phyloP scores from a whole-genome alignment of 306 rosid genomes.

The Heteromeles arbutifolia region DNA sequence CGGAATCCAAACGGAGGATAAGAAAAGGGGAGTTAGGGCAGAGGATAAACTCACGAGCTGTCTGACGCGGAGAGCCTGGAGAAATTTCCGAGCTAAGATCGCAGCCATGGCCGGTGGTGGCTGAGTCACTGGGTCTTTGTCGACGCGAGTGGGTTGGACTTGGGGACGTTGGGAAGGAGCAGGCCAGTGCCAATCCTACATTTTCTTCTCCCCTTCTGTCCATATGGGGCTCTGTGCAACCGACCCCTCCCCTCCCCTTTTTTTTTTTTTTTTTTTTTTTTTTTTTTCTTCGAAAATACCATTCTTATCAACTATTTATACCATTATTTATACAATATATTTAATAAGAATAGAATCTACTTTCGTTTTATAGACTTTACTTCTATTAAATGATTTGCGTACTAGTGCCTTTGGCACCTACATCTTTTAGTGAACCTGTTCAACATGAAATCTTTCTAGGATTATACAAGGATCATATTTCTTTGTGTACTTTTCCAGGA shows the following conservation, averaged over 20 bases:
- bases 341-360: no score
- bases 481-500: not conserved
- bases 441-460: not conserved
- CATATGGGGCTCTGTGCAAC: no score
- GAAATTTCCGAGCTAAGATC: slow-evolving; percentile 79
- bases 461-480: not conserved
- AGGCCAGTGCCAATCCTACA: not conserved
- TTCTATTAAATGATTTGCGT: no score
- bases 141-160: slow-evolving; percentile 9
- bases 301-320: no score
- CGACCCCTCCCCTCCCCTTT: no score
- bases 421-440: not conserved
- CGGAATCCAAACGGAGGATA: not conserved
- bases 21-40: slow-evolving; percentile 15
- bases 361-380: no score
- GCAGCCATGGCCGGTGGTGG: slow-evolving; percentile 61
- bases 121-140: slow-evolving; percentile 3
- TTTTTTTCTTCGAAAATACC: no score
- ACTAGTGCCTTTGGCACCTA: slow-evolving; percentile 13
- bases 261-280: no score
- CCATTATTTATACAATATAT: no score
- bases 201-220: no score
- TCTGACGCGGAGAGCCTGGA: slow-evolving; percentile 70
- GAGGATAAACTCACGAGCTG: slow-evolving; percentile 50
- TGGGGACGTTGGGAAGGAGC: not conserved